Evolutionary conservation across 345 rosid genomes (phyloP), one percentile per base, ranked within the genome.

Genomic region (Arabidopsis arenosa): DNA sequence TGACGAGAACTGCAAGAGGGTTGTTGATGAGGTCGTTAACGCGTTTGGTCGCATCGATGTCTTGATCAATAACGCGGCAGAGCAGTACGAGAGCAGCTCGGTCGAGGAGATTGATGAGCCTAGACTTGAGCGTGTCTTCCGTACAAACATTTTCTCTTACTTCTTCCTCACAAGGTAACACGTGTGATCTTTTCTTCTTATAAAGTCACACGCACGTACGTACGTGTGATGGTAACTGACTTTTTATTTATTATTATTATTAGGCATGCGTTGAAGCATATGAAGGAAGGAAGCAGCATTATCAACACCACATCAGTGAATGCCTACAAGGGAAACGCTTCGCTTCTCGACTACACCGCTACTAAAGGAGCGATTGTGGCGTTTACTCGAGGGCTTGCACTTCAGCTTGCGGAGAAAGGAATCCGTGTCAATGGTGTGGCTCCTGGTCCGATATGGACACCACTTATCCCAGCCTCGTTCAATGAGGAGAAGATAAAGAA

Each of bases 361-460:
- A 89, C 96, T 0, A 89, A 93, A 77, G 97, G 93, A 6, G 96
- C 91, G 15, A 87, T 88, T 13, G 93, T 93, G 57, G 96, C 91
- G 4, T 89, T 86, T 79, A 91, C 96, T 2, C 80, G 92, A 51
- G 97, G 87, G 6, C 90, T 91, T 26, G 84, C 92, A 0, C 89
- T 91, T 26, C 91, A 88, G 77, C 82, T 88, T 0, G 93, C 85
- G 33, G 62, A 71, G 23, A 82, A 44, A 78, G 90, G 92, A 1
- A 84, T 89, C 3, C 84, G 91, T 0, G 90, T 93, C 11, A 88
- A 93, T 7, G 96, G 90, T 0, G 93, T 91, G 0, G 92, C 92
- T 0, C 96, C 96, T 1, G 96, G 98, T 21, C 97, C 91, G 0
- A 88, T 90, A 53, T 90, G 96, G 98, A 93, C 96, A 0, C 98